Evolutionary conservation across 1,139 yeast species (phyloP), one percentile per base, ranked within the genome.

Genomic region (Suhomyces taliae): DNA sequence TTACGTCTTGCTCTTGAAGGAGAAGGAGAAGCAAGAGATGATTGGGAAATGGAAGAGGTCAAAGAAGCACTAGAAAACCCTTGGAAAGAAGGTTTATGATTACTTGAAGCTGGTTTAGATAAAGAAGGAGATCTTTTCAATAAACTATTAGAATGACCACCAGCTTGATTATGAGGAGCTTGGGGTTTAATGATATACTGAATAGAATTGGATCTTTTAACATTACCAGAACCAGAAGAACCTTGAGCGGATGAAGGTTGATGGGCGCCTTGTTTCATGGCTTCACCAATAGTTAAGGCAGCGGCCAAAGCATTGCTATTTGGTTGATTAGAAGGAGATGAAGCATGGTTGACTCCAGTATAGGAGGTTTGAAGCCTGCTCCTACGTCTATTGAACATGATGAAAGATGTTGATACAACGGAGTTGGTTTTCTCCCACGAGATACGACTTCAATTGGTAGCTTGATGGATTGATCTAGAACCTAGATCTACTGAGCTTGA

Each of bases 281-380:
- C 56, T 46, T 72, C 63, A 7, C 80, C 80, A 52, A 75, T 75
- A 37, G 77, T 67, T 42, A 72, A 58, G 2, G 80, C 80, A 6
- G 80, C 80, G 7, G 80, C 80, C 59, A 72, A 59, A 11, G 80
- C 80, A 44, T 66, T 65, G 39, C 66, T 60, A 54, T 62, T 66
- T 24, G 79, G 79, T 46, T 72, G 74, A 46, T 55, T 61, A 26
- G 63, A 47, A 7, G 67, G 55, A 5, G 72, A 68, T 3, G 73
- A 67, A 14, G 60, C 54, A 47, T 68, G 74, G 52, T 69, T 71
- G 32, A 74, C 79, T n/a, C 79, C 80, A 5, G 79, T 74, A 54
- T 75, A 74, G 27, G 78, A 65, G 12, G 76, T 67, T 43, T 61
- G 56, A 41, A 62, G 70, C 52, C 75, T 69, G 47, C 67, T 62